Base-by-base conservation (phyloP, 768 basidiomycete genomes). In the Lanmaoa rubissima region DNA sequence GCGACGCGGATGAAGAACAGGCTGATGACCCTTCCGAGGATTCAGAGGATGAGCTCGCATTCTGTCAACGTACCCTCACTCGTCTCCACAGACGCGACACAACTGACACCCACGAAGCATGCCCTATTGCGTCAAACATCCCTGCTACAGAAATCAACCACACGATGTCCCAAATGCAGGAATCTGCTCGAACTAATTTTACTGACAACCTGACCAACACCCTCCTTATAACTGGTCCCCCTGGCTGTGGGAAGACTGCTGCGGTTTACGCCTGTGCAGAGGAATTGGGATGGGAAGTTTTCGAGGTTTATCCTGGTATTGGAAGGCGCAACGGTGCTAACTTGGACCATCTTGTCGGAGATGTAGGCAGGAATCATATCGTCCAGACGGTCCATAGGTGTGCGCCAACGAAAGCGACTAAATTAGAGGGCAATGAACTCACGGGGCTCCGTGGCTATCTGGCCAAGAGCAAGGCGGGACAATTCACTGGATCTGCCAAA, bases 241-340 rank as follows among this genome's bases (percentile, higher is more conserved):
- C 81, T 34, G 96, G 95, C 12, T 79, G 79, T 51, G 97, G 97
- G 34, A 99, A 99, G 75, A 95, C 94, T 6, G 87, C 92, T 2
- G 82, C 92, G 21, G 88, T 97, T 2, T 94, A 97, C 72, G 94
- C 96, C 0, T 95, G 94, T 66, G 93, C 94, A 5, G 84, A 86
- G 52, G 96, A 99, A 73, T 78, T 99, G 35, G 92, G 87, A 14
- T 99, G 92, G 92, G 92, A 95, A 48, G 85, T 98, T 13, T 97
- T 98, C 66, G 97, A 99, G 70, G 94, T 98, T 13, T 90, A 94
- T 73, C 92, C 97, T 26, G 97, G 97, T 3, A 86, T 95, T 50
- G 94, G 94, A n/a, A 90, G 83, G 65, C 83, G 97, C 36, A 90
- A 84, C 57, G 91, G 90, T 7, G 77, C 84, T 26, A 90, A 84